phyloP scores from a whole-genome alignment of 1,139 yeast genomes.

The Protomyces arabidopsidicola region DNA sequence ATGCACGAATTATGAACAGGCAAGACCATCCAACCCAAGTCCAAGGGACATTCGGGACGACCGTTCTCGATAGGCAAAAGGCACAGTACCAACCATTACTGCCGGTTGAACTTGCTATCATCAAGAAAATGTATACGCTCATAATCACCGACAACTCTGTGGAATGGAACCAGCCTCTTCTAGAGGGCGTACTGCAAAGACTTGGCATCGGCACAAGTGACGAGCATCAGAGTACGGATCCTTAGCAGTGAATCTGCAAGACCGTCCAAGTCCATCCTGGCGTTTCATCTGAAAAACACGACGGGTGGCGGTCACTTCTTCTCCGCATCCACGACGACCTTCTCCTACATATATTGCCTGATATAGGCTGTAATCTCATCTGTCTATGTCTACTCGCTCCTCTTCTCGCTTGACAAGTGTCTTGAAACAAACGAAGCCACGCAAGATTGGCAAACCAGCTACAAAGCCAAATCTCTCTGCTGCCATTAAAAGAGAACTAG shows the following conservation, averaged over 20 bases:
- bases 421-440: not conserved
- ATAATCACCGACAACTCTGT: not conserved
- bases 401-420: not conserved
- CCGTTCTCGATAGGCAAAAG: not conserved
- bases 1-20: not conserved
- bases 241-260: too few species aligned
- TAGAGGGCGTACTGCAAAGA: not conserved
- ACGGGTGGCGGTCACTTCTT: too few species aligned
- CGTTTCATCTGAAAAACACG: too few species aligned
- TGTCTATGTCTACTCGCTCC: not conserved
- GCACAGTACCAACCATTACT: not conserved
- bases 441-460: not conserved
- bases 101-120: not conserved
- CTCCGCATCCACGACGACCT: too few species aligned
- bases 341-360: not conserved
- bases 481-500: not conserved
- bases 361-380: not conserved
- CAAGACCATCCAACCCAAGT: slow-evolving; percentile 1
- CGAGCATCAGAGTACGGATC: not conserved
- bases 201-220: not conserved
- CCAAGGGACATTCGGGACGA: not conserved
- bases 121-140: not conserved
- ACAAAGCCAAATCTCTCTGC: not conserved
- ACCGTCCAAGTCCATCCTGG: too few species aligned
- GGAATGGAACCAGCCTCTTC: not conserved